Evolutionary conservation across 257 asterid species (phyloP), one percentile per base, ranked within the genome.

Genomic region (Solanum pennellii): DNA sequence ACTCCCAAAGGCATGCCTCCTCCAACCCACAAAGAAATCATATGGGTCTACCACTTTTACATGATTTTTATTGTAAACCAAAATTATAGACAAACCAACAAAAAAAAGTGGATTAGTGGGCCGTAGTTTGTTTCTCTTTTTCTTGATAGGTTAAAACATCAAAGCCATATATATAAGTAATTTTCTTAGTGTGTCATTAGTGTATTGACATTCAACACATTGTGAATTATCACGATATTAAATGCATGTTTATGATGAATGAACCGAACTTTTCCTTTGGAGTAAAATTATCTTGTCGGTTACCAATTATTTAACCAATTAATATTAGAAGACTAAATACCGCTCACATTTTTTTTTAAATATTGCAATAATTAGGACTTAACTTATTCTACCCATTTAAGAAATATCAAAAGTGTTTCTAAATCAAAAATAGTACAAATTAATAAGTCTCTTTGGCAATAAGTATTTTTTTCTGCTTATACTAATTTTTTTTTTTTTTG

Each of bases 1-100:
- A 23, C 14, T 62, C 52, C 3, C 31, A 41, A 71, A 88, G 65
- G 31, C 89, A 88, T 83, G 86, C 62, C 25, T 56, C 73, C 60
- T n/a, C 49, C 83, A 62, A 89, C 89, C 90, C 77, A 80, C 88
- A 87, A 68, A 37, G 44, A 14, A 11, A 88, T 76, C 88, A 84
- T 86, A 85, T 85, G 41, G 79, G 91, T 20, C 84, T 44, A 89
- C 88, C 20, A 31, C 71, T 41, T 76, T 35, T 79, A 45, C 66
- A 79, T 15, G 84, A 3, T 42, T 27, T 45, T 79, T 31, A 79
- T 45, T 15, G 66, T 79, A 79, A 45, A 37, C 41, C 12, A 16
- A 16, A 79, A 44, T 66, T 21, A 33, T n/a, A 37, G 29, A 76
- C 62, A 87, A 66, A 33, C 84, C 66, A 37, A 47, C 84, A 79